Evolutionary conservation across 2,329 filamentous ascomycete species (phyloP).

Genomic region (Atkinsonella hypoxylon): DNA sequence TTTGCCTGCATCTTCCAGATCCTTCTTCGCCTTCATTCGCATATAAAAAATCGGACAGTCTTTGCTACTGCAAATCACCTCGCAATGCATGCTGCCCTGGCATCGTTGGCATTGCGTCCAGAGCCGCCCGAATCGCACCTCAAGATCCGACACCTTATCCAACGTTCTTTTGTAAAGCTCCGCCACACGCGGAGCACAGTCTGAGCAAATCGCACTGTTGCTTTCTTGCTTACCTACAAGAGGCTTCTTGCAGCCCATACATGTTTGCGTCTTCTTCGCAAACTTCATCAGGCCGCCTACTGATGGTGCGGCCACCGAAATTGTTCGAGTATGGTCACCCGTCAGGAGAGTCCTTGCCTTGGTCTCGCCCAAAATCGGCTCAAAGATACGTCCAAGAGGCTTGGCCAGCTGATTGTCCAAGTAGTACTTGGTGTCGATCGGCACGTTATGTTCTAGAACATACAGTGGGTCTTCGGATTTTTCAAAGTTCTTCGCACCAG

Average conservation of each 20-base stretch:
- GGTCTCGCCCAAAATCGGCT: constrained; percentile 90
- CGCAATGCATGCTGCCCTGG: constrained; percentile 74
- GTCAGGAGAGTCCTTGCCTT: constrained; percentile 78
- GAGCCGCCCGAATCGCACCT: constrained; percentile 64
- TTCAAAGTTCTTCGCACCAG: constrained; percentile 89
- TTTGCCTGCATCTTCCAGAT: constrained; percentile 87
- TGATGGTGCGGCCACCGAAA: constrained; percentile 81
- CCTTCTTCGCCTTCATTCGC: constrained; percentile 99
- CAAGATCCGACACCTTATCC: constrained; percentile 78
- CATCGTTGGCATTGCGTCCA: constrained; percentile 5
- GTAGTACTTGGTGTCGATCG: constrained; percentile 97
- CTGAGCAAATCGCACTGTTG: constrained; percentile 73
- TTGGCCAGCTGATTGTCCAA: constrained; percentile 97
- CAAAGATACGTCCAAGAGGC: constrained; percentile 88
- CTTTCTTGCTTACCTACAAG: constrained; percentile 68
- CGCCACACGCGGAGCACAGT: constrained; percentile 74
- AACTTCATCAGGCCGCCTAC: constrained; percentile 97
- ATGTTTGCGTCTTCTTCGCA: constrained; percentile 92
- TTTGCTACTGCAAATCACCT: constrained; percentile 73
- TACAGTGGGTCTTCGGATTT: constrained; percentile 95
- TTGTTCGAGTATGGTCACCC: constrained; percentile 88
- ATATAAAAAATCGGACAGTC: constrained; percentile 74
- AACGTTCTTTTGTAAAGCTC: constrained; percentile 92
- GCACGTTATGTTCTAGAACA: constrained; percentile 93
- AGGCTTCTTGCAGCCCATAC: constrained; percentile 98